These are phyloP conservation scores for Batrachochytrium dendrobatidis DNA, from an alignment of 371 early-diverging fungal genomes.

Conservation along the genomic window DNA sequence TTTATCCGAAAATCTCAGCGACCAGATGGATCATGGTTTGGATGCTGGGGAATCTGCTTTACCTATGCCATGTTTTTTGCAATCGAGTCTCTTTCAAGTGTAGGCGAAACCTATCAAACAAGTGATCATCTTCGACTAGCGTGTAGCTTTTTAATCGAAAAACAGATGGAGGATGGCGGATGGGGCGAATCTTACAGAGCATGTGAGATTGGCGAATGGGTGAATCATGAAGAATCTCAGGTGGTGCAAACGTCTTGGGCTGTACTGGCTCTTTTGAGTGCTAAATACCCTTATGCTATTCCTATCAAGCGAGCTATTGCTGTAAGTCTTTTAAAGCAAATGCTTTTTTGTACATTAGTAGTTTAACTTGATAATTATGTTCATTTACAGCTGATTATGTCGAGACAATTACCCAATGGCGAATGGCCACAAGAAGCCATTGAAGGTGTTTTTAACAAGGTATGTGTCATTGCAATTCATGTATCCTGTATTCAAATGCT, in stretches of 20 bases:
- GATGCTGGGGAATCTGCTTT: slow-evolving; percentile 95
- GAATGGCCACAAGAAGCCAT: slow-evolving; percentile 94
- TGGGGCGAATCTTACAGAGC: slow-evolving; percentile 94
- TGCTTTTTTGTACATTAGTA: too few species aligned
- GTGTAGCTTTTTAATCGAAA: slow-evolving; percentile 81
- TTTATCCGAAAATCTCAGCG: slow-evolving; percentile 69
- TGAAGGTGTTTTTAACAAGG: slow-evolving; percentile 96
- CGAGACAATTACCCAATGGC: slow-evolving; percentile 78
- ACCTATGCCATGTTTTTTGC: slow-evolving; percentile 97
- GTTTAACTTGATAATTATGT: neutral
- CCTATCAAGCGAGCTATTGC: slow-evolving; percentile 69
- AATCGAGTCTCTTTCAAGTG: slow-evolving; percentile 74
- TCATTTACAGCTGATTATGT: slow-evolving; percentile 59
- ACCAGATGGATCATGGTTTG: slow-evolving; percentile 90
- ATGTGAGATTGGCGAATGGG: slow-evolving; percentile 64
- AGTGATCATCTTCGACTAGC: slow-evolving; percentile 50
- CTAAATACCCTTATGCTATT: slow-evolving; percentile 70
- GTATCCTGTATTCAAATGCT: slow-evolving; percentile 1
- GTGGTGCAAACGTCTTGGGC: slow-evolving; percentile 91
- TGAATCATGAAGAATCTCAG: slow-evolving; percentile 64
- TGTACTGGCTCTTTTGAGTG: slow-evolving; percentile 78
- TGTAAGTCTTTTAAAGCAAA: slow-evolving; percentile 5
- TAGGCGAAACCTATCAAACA: slow-evolving; percentile 75
- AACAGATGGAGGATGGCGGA: slow-evolving; percentile 87
- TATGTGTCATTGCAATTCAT: slow-evolving; percentile 6